Conservation (phyloP, 768 basidiomycete species). For the Lyophyllum atratum region DNA sequence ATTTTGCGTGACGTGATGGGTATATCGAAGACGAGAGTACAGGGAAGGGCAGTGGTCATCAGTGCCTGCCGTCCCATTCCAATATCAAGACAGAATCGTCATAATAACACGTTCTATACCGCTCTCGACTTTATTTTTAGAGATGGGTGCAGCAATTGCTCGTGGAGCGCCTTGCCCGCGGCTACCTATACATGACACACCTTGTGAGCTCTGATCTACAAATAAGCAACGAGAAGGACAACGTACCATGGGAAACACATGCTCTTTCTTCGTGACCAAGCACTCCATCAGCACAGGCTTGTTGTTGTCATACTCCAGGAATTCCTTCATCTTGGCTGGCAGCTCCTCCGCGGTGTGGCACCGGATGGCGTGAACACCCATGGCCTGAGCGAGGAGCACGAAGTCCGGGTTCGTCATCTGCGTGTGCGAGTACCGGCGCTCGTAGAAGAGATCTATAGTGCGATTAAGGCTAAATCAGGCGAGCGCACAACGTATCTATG, state of each 20-base stretch:
- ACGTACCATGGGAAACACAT: conserved; percentile 88
- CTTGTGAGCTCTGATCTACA: conserved; percentile 4
- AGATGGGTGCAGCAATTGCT: conserved; percentile 78
- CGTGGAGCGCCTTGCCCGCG: conserved; percentile 92
- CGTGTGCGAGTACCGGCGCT: conserved; percentile 95
- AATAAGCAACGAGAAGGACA: not conserved
- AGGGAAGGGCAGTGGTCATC: not conserved
- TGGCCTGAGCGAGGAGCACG: conserved; percentile 82
- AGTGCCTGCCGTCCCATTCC: not conserved
- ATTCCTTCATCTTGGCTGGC: conserved; percentile 97
- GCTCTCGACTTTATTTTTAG: conserved; percentile 19
- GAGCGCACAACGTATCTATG: not conserved
- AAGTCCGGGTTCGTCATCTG: conserved; percentile 96
- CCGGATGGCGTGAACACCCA: conserved; percentile 91
- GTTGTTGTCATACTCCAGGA: conserved; percentile 88
- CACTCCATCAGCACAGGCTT: conserved; percentile 93
- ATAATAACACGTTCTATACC: not conserved
- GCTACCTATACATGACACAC: conserved; percentile 56
- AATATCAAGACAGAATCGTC: not conserved
- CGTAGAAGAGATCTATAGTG: conserved; percentile 87
- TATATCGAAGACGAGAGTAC: not conserved
- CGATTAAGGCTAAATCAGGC: not conserved
- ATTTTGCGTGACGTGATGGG: not conserved
- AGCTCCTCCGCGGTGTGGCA: conserved; percentile 73
- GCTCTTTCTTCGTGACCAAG: conserved; percentile 78